Evolutionary conservation across 2,329 filamentous ascomycete species (phyloP), one percentile per base, ranked within the genome.

Genomic region (Clonostachys rosea): DNA sequence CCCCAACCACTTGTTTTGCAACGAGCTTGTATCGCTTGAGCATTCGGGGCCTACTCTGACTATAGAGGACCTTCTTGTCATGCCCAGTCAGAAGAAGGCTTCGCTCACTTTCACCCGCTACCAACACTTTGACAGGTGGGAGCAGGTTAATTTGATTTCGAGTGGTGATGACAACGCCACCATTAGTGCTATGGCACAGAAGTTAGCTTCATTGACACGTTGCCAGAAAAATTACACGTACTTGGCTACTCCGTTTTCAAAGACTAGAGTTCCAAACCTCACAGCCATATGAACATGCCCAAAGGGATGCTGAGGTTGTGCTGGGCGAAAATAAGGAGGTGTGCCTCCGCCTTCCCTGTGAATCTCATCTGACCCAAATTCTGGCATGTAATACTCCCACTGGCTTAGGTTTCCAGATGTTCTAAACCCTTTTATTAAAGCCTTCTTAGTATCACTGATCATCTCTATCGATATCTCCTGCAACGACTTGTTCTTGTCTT

Each of bases 221-320:
- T 16, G 13, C 5, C 17, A 6, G 4, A 1, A 7, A 13, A 13
- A 9, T 8, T 1, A 1, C 1, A 59, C 65, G 59, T 56, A 69
- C 67, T 65, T 56, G 17, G 54, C 52, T 6, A 65, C 61, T 8
- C 65, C 67, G 49, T 69, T 70, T 52, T 70, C 65, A 36, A 71
- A 63, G 4, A 70, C 48, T 20, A 72, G 37, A 5, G 68, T 66
- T 1, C 69, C 68, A 33, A 71, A 47, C 1, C 66, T 59, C 7
- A 71, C 54, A 10, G 61, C 64, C 65, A 70, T 69, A 40, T 69
- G 68, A 4, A 69, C 62, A 45, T 69, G 66, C 3, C 61, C 63
- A 46, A 62, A 69, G 0, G 66, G 68, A 50, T 68, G 59, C 40
- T 60, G 58, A 20, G 65, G 56, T 2, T 58, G 53, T 34, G 59